phyloP scores from a whole-genome alignment of 202 grass and related monocot species.

The Brachypodium distachyon region DNA sequence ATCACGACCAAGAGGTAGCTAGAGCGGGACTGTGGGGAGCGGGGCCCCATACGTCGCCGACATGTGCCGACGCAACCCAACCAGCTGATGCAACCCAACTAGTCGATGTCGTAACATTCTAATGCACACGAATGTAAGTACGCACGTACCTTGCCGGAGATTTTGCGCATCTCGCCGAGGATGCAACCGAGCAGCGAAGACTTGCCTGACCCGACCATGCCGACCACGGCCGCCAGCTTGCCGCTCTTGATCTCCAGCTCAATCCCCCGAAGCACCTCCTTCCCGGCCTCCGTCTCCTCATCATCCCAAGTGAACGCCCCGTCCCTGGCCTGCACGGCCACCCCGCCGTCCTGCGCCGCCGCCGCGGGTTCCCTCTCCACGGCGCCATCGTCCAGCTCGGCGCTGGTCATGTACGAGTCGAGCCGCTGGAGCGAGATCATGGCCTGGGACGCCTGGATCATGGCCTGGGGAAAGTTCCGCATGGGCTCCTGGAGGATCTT shows the following conservation, averaged over 20 bases:
- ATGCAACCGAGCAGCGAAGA: constrained; percentile 85
- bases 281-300: constrained; percentile 23
- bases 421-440: constrained; percentile 75
- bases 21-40: too few species aligned
- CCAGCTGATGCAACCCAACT: too few species aligned
- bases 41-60: too few species aligned
- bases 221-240: constrained; percentile 63
- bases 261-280: constrained; percentile 52
- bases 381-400: constrained; percentile 52
- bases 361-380: constrained; percentile 39
- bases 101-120: too few species aligned
- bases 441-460: constrained; percentile 91
- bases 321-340: constrained; percentile 48
- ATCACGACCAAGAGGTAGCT: too few species aligned
- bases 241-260: constrained; percentile 52
- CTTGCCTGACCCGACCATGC: constrained; percentile 88
- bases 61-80: background rate
- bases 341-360: background rate
- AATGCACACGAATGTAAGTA: background rate
- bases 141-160: constrained; percentile 68
- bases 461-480: constrained; percentile 85
- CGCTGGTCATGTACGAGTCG: constrained; percentile 79
- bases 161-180: constrained; percentile 84
- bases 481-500: constrained; percentile 95
- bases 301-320: constrained; percentile 87